A percentile compares a stretch with the other conserved stretches of the same genome.
Conservation (phyloP, 2,329 filamentous ascomycete species). For the Emmonsia crescens region DNA sequence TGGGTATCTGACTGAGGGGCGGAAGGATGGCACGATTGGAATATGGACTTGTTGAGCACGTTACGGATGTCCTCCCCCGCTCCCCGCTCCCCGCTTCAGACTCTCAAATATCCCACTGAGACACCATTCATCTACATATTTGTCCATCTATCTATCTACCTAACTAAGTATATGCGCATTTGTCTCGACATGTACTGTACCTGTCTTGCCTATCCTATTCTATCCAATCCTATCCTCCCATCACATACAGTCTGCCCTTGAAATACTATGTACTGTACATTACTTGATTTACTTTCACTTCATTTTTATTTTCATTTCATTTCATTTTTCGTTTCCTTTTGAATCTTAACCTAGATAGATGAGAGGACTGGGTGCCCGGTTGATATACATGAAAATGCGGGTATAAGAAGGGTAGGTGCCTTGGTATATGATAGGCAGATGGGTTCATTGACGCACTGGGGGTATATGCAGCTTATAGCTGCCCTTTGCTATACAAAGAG, state of each 20-base stretch:
- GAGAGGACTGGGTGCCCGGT: not conserved
- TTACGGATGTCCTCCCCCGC: not conserved
- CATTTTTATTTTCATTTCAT: not conserved
- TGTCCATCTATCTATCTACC: not conserved
- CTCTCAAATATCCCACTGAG: not conserved
- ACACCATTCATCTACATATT: not conserved
- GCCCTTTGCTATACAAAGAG: not conserved
- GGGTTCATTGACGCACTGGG: not conserved
- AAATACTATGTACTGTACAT: not conserved
- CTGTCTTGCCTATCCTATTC: not conserved
- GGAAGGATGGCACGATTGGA: constrained; percentile 76
- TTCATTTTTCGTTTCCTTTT: too few relatives aligned
- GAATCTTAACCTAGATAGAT: too few relatives aligned
- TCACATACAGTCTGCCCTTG: not conserved
- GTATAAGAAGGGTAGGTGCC: too few relatives aligned
- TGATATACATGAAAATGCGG: too few relatives aligned
- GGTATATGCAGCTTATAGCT: not conserved
- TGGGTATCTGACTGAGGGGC: constrained; percentile 84
- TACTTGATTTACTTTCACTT: not conserved
- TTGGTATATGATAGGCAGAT: too few relatives aligned
- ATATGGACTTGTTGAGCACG: constrained; percentile 70
- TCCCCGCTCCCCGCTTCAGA: not conserved
- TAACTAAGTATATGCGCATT: not conserved
- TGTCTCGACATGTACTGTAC: not conserved
- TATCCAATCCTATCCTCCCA: not conserved